phyloP scores from a whole-genome alignment of 2,329 filamentous ascomycete genomes.

The Thyridium curvatum region DNA sequence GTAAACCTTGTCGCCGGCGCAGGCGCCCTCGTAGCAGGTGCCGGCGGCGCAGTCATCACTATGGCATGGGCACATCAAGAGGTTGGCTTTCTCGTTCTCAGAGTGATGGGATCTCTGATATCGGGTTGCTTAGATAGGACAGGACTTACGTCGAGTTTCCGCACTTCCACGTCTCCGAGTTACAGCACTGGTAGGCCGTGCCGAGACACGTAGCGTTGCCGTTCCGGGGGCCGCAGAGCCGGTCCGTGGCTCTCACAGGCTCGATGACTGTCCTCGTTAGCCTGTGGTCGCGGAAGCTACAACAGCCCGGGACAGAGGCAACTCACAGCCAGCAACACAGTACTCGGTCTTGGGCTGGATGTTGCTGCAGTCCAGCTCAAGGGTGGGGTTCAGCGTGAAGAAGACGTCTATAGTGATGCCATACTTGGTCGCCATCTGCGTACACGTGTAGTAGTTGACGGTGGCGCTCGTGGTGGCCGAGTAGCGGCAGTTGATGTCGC shows the following conservation, averaged over 20 bases:
- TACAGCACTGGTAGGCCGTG: conserved; percentile 23
- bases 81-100: too few species aligned
- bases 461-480: conserved; percentile 1
- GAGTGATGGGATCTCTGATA: too few species aligned
- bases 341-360: conserved; percentile 5
- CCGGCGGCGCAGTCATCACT: conserved; percentile 1
- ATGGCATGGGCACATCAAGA: too few species aligned
- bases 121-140: too few species aligned
- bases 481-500: conserved; percentile 9
- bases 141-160: conserved; percentile 13
- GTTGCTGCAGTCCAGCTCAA: conserved; percentile 4
- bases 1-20: neutral
- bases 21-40: conserved; percentile 1
- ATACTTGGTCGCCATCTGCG: neutral
- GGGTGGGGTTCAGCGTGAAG: conserved; percentile 6
- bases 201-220: conserved; percentile 24
- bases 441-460: conserved; percentile 7
- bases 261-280: too few species aligned
- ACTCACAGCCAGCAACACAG: conserved; percentile 9
- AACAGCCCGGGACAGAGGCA: neutral
- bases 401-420: conserved; percentile 1
- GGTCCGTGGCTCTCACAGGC: conserved; percentile 15
- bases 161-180: conserved; percentile 22
- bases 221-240: conserved; percentile 21
- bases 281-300: too few species aligned